Conservation (phyloP, 2,329 filamentous ascomycete species). For the Graphilbum sp. region DNA sequence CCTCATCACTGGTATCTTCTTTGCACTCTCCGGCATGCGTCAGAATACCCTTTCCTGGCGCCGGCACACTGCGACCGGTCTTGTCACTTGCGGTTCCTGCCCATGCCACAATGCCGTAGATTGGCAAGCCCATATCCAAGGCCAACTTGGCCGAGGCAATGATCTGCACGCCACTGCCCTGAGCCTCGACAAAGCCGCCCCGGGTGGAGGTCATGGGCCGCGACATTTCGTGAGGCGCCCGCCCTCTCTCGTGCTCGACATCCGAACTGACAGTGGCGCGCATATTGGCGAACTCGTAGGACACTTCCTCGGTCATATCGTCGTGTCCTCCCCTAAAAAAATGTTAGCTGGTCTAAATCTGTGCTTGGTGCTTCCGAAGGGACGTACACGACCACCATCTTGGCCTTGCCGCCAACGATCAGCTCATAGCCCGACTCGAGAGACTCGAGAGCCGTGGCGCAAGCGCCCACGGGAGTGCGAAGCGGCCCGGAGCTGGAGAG, state of each 20-base stretch:
- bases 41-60: constrained; percentile 90
- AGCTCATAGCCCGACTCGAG: constrained; percentile 97
- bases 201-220: constrained; percentile 91
- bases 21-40: constrained; percentile 84
- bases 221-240: constrained; percentile 95
- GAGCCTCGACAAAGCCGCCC: constrained; percentile 98
- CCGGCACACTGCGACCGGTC: constrained; percentile 93
- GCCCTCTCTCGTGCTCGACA: constrained; percentile 87
- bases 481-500: constrained; percentile 94
- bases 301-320: constrained; percentile 98
- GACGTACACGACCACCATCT: constrained; percentile 90
- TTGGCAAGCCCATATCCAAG: constrained; percentile 95
- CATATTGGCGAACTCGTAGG: constrained; percentile 99
- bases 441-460: constrained; percentile 92
- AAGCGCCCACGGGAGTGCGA: constrained; percentile 96
- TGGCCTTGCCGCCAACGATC: constrained; percentile 95
- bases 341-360: no score
- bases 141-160: constrained; percentile 96
- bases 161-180: constrained; percentile 94
- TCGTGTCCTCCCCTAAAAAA: constrained; percentile 99
- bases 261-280: constrained; percentile 97
- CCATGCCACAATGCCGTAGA: constrained; percentile 84
- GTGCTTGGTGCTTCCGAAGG: no score
- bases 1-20: constrained; percentile 88
- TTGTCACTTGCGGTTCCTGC: constrained; percentile 97